Conservation (phyloP, 2,329 filamentous ascomycete genomes). For the Akanthomyces uredinophilus region DNA sequence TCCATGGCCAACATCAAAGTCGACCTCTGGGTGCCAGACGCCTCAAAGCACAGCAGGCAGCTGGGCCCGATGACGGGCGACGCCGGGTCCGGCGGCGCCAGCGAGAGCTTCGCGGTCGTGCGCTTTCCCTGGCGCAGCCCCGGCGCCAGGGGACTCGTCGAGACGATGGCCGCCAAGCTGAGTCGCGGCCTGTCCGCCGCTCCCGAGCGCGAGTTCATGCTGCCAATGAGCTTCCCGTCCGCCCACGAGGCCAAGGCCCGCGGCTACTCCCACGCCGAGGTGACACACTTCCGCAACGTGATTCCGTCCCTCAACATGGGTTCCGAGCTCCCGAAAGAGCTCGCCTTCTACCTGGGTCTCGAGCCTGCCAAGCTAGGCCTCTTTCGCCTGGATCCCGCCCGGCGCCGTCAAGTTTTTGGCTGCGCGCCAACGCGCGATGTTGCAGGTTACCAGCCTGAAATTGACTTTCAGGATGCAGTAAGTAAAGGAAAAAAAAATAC, state of each 20-base stretch:
- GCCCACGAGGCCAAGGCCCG: constrained; percentile 50
- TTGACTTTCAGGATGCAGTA: constrained; percentile 67
- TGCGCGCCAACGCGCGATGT: constrained; percentile 54
- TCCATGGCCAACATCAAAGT: constrained; percentile 64
- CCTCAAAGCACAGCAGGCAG: constrained; percentile 46
- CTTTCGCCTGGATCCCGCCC: constrained; percentile 60
- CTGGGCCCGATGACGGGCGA: constrained; percentile 38
- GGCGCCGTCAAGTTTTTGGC: constrained; percentile 53
- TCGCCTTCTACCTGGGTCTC: constrained; percentile 62
- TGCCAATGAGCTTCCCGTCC: constrained; percentile 61
- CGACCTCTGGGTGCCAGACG: constrained; percentile 65
- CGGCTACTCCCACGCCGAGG: constrained; percentile 54
- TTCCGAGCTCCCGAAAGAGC: constrained; percentile 54
- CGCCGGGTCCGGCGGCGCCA: background rate
- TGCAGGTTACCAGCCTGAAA: constrained; percentile 58
- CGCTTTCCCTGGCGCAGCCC: constrained; percentile 56
- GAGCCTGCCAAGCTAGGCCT: constrained; percentile 56
- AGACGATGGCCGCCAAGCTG: constrained; percentile 46
- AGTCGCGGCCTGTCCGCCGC: constrained; percentile 42
- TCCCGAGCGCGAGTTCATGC: constrained; percentile 58
- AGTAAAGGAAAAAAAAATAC: no score
- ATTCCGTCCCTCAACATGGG: constrained; percentile 52
- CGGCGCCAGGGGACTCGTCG: constrained; percentile 44
- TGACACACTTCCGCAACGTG: constrained; percentile 61
- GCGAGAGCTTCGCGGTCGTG: constrained; percentile 51